Conservation (phyloP, 257 asterid genomes). For the Linderniella brevidens region DNA sequence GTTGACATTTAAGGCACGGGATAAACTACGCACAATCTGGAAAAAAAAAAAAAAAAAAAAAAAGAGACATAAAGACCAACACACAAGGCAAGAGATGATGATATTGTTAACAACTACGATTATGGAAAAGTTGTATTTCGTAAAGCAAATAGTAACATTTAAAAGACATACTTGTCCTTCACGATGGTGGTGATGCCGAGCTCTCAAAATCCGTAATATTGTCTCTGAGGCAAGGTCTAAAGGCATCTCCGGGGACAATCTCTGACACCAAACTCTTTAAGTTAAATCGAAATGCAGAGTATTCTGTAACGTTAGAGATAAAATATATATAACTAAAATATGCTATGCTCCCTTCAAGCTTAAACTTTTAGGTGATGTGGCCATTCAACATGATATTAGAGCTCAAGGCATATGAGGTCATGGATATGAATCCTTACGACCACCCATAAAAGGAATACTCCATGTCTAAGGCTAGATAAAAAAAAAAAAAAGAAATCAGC, state of each 20-base stretch:
- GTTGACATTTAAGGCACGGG: slow-evolving; percentile 67
- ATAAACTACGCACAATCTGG: slow-evolving; percentile 67
- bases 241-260: slow-evolving; percentile 73
- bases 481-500: too few relatives aligned
- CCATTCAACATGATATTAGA: too few relatives aligned
- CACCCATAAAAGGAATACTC: too few relatives aligned
- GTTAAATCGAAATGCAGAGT: slow-evolving; percentile 2
- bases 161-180: slow-evolving; percentile 64
- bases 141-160: slow-evolving; percentile 7
- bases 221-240: slow-evolving; percentile 86
- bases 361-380: too few relatives aligned
- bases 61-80: background rate
- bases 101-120: slow-evolving; percentile 1
- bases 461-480: too few relatives aligned
- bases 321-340: too few relatives aligned
- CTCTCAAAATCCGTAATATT: slow-evolving; percentile 65
- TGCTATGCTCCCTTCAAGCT: too few relatives aligned
- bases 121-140: background rate
- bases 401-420: too few relatives aligned
- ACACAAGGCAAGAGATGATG: background rate
- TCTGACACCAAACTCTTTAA: slow-evolving; percentile 32
- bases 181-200: slow-evolving; percentile 75
- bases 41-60: slow-evolving; percentile 3
- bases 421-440: too few relatives aligned
- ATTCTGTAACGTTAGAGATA: background rate